phyloP scores from a whole-genome alignment of 148 eudicot species.

The Drosera capensis region DNA sequence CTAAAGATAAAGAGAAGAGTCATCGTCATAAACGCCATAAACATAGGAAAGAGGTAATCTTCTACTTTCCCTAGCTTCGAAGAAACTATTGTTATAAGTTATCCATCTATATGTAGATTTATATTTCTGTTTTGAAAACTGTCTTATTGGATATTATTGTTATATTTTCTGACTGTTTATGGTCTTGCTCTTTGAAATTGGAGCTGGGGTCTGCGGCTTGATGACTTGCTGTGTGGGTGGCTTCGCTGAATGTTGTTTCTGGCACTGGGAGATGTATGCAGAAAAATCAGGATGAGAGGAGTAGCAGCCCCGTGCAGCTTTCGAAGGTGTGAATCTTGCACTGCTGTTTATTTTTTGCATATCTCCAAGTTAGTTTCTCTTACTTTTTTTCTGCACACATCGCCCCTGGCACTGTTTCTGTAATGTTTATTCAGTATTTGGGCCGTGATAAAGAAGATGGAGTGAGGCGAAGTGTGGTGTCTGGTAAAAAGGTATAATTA shows the following conservation, averaged over 20 bases:
- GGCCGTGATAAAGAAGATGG: conserved; percentile 70
- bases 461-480: conserved; percentile 85
- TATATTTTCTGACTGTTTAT: conserved; percentile 51
- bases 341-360: neutral
- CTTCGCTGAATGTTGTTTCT: conserved; percentile 57
- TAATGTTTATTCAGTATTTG: conserved; percentile 38
- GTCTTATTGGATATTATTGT: conserved; percentile 5
- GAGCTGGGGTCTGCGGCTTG: conserved; percentile 83
- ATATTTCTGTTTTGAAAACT: neutral
- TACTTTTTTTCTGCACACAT: conserved; percentile 1
- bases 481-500: conserved; percentile 72
- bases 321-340: conserved; percentile 42
- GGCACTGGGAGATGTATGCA: conserved; percentile 69
- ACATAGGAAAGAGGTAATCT: conserved; percentile 71
- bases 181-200: conserved; percentile 82
- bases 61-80: conserved; percentile 10
- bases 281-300: conserved; percentile 50
- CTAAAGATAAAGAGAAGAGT: conserved; percentile 60
- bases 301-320: conserved; percentile 79
- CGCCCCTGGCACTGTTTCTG: neutral
- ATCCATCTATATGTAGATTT: neutral
- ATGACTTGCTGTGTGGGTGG: conserved; percentile 39
- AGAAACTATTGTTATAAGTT: neutral
- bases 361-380: neutral
- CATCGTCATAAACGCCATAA: conserved; percentile 49